phyloP scores from a whole-genome alignment of 2,329 filamentous ascomycete species.

The Scedosporium dehoogii region DNA sequence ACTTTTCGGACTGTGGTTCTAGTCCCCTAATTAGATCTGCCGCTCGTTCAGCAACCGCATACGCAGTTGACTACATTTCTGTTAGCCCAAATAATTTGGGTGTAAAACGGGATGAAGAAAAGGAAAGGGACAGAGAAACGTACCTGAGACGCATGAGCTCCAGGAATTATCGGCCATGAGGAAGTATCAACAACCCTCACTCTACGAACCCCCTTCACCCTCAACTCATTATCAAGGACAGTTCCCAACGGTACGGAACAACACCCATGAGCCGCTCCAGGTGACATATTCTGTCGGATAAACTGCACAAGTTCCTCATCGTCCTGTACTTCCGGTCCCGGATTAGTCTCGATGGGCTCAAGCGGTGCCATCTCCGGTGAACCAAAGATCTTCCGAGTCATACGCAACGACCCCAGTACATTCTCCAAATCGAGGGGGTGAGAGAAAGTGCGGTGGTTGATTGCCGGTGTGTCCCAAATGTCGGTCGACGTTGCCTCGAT shows the following conservation, averaged over 20 bases:
- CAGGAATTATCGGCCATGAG: background rate
- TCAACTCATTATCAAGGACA: background rate
- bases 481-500: slow-evolving; percentile 24
- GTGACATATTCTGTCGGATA: slow-evolving; percentile 11
- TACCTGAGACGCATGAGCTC: background rate
- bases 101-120: no score
- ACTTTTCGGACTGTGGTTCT: no score
- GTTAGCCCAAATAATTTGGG: background rate
- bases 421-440: slow-evolving; percentile 28
- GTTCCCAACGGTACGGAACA: background rate
- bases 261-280: slow-evolving; percentile 1
- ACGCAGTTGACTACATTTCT: background rate
- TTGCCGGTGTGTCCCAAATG: slow-evolving; percentile 21
- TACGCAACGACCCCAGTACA: slow-evolving; percentile 26
- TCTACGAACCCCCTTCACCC: background rate
- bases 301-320: slow-evolving; percentile 21
- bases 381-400: slow-evolving; percentile 23
- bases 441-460: slow-evolving; percentile 27
- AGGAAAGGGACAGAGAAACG: background rate
- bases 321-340: slow-evolving; percentile 18
- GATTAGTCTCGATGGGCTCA: slow-evolving; percentile 20
- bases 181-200: background rate
- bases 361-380: slow-evolving; percentile 22
- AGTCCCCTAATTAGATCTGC: background rate
- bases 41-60: background rate